Evolutionary conservation across 202 grass and related monocot species (phyloP).

Genomic region (Schoenoplectus triqueter): DNA sequence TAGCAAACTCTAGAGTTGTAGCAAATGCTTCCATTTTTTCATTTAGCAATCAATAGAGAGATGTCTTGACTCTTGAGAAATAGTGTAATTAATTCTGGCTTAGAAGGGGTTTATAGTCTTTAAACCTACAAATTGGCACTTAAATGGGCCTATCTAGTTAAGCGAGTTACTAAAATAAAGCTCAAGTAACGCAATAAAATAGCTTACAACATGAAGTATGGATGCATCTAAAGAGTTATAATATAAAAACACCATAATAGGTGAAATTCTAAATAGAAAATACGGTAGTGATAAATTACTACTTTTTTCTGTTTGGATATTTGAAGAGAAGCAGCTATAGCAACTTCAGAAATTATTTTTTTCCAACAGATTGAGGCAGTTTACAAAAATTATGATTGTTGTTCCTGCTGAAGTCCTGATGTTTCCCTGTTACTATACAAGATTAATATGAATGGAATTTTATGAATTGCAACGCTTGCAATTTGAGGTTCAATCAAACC

Average conservation of each 20-base stretch:
- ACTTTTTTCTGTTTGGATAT: too few species aligned
- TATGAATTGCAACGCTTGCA: not conserved
- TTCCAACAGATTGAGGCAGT: too few species aligned
- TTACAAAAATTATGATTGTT: too few species aligned
- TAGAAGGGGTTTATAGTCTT: not conserved
- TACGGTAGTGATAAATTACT: not conserved
- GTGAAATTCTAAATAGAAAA: not conserved
- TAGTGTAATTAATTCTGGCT: not conserved
- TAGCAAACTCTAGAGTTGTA: not conserved
- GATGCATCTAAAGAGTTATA: not conserved
- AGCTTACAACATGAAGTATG: not conserved
- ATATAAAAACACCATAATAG: not conserved
- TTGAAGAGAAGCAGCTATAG: too few species aligned
- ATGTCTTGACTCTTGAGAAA: too few species aligned
- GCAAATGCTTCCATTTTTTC: not conserved
- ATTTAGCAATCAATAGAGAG: not conserved
- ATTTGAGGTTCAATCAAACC: not conserved
- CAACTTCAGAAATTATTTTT: too few species aligned
- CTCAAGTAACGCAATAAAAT: not conserved
- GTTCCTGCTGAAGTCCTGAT: too few species aligned
- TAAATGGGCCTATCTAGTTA: not conserved
- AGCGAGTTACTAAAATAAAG: not conserved
- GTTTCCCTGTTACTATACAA: not conserved
- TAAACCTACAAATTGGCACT: not conserved
- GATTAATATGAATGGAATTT: not conserved